These are phyloP conservation scores for Pythium aristosporum DNA, from an alignment of 352 stramenopile species.

Conservation along the genomic window DNA sequence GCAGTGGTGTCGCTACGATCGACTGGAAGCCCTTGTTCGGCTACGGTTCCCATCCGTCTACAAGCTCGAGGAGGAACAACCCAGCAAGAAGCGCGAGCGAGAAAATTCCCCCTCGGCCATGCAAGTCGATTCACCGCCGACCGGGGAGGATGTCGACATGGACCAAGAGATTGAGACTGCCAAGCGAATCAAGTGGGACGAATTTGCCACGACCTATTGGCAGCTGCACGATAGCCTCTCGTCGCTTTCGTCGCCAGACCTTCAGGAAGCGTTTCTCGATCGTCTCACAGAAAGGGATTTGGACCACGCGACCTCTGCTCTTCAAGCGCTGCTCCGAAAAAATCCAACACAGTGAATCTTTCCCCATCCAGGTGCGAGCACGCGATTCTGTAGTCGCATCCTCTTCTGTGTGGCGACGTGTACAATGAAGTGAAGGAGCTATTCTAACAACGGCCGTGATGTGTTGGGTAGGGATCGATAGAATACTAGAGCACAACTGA, in stretches of 20 bases:
- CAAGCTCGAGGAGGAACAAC: neutral
- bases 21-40: neutral
- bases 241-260: conserved; percentile 31
- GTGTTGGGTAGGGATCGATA: too few relatives aligned
- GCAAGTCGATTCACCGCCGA: neutral
- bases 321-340: conserved; percentile 40
- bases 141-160: conserved; percentile 17
- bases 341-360: conserved; percentile 1
- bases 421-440: too few relatives aligned
- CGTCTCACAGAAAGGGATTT: conserved; percentile 46
- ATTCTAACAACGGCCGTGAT: too few relatives aligned
- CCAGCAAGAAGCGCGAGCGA: conserved; percentile 5
- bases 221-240: conserved; percentile 41
- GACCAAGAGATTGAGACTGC: conserved; percentile 21
- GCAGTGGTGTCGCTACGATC: neutral
- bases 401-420: too few relatives aligned
- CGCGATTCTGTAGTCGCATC: too few relatives aligned
- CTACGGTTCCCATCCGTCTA: neutral
- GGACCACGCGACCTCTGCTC: conserved; percentile 42
- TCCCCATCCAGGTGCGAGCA: too few relatives aligned
- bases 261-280: conserved; percentile 27
- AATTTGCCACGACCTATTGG: conserved; percentile 31
- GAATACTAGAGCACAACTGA: too few relatives aligned
- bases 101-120: neutral
- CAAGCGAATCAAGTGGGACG: conserved; percentile 25